These are phyloP conservation scores for Glycyrrhiza uralensis DNA, from an alignment of 306 rosid genomes.

Conservation along the genomic window DNA sequence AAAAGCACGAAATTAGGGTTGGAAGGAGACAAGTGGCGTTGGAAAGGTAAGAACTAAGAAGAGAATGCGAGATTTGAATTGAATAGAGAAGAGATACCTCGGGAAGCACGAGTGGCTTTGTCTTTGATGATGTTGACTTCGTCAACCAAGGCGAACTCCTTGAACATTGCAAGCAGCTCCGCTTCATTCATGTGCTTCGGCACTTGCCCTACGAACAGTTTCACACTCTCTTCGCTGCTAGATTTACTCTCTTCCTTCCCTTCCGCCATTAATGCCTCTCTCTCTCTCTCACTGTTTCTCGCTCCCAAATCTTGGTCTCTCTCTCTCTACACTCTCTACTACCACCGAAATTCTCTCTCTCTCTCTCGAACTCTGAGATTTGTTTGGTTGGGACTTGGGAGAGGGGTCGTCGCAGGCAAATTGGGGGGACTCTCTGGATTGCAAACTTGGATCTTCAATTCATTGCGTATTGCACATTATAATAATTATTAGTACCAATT, in stretches of 20 bases:
- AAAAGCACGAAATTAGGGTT: constrained; percentile 38
- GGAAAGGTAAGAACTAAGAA: background rate
- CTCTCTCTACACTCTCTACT: background rate
- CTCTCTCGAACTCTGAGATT: constrained; percentile 27
- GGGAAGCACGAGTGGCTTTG: constrained; percentile 81
- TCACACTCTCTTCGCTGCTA: constrained; percentile 85
- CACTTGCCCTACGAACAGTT: constrained; percentile 96
- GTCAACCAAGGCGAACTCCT: constrained; percentile 84
- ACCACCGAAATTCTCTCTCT: constrained; percentile 1
- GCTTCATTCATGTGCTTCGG: constrained; percentile 93
- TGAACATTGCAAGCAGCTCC: constrained; percentile 83
- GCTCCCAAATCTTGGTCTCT: background rate
- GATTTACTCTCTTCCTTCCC: constrained; percentile 69
- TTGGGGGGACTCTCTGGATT: constrained; percentile 15
- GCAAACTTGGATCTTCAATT: constrained; percentile 36
- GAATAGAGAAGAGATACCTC: constrained; percentile 47
- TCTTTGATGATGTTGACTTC: constrained; percentile 99
- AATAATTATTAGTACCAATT: background rate
- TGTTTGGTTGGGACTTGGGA: background rate
- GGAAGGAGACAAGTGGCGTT: background rate
- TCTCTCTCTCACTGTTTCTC: background rate
- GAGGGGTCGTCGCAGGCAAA: constrained; percentile 31
- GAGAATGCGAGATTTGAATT: constrained; percentile 15
- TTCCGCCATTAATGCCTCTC: constrained; percentile 80
- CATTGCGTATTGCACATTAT: constrained; percentile 1